Evolutionary conservation across 768 basidiomycete species (phyloP).

Genomic region (Symmetrospora coprosmae): DNA sequence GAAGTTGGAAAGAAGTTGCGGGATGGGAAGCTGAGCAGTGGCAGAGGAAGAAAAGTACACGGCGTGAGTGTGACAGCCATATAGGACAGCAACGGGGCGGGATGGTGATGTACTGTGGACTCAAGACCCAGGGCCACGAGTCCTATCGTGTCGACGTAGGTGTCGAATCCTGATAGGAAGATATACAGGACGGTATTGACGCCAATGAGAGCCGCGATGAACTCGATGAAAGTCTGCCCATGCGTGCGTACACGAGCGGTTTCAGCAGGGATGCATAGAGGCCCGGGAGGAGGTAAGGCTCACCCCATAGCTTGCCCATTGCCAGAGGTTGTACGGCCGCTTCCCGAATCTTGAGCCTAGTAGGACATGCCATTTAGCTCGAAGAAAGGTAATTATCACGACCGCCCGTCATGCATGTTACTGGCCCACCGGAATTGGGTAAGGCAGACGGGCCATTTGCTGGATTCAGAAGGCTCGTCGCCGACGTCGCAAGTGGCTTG

Average conservation of each 20-base stretch:
- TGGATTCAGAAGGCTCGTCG: too few species aligned
- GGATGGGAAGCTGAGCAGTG: constrained; percentile 24
- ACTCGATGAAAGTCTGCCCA: constrained; percentile 28
- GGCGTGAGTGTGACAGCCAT: background rate
- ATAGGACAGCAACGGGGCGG: background rate
- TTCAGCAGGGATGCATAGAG: background rate
- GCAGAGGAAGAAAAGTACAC: background rate
- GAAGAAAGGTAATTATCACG: too few species aligned
- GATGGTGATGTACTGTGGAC: constrained; percentile 20
- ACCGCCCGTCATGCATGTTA: too few species aligned
- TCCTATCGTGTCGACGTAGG: constrained; percentile 26
- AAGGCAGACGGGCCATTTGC: too few species aligned
- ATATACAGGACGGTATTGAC: constrained; percentile 23
- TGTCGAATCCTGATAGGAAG: constrained; percentile 17
- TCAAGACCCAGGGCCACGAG: constrained; percentile 29
- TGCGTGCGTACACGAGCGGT: too few species aligned
- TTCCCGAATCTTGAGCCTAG: too few species aligned
- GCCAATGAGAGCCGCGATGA: constrained; percentile 23
- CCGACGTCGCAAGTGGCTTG: too few species aligned
- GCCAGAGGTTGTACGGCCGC: constrained; percentile 25
- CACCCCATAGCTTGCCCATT: constrained; percentile 20
- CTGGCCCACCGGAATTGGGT: too few species aligned
- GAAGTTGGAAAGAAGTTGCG: constrained; percentile 28
- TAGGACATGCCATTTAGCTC: too few species aligned
- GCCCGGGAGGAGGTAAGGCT: background rate